Conservation (phyloP, 768 basidiomycete species). For the Boletus pseudopeckii region DNA sequence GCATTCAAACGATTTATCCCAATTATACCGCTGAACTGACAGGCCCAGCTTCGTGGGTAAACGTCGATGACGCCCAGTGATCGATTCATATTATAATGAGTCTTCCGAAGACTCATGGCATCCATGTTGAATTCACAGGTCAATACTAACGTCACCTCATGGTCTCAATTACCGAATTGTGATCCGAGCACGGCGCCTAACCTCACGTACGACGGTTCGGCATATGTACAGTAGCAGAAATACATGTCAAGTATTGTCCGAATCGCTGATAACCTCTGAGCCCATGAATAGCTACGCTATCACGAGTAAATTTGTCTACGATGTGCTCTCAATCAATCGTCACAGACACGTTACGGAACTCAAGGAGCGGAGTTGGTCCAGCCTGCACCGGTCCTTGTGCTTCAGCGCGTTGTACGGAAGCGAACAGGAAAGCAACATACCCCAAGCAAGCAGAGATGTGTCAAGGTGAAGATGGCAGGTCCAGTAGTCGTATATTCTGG, state of each 20-base stretch:
- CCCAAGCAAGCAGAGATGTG: conserved; percentile 30
- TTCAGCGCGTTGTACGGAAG: background rate
- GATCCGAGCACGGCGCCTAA: background rate
- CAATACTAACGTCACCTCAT: background rate
- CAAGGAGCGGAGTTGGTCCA: conserved; percentile 25
- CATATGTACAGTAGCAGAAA: background rate
- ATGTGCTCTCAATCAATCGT: conserved; percentile 12
- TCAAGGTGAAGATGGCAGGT: conserved; percentile 29
- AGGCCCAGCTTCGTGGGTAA: conserved; percentile 77
- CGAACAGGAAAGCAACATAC: conserved; percentile 6
- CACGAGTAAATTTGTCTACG: background rate
- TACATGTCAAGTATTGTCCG: background rate
- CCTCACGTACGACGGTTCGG: background rate
- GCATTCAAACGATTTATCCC: background rate
- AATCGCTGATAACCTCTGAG: background rate
- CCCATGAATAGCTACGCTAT: background rate
- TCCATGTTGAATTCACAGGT: background rate
- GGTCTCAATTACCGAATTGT: too few relatives aligned
- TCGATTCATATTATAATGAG: too few relatives aligned
- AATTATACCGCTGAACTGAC: conserved; percentile 37
- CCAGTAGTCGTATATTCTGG: conserved; percentile 3
- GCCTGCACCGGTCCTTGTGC: conserved; percentile 7
- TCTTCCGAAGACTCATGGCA: background rate
- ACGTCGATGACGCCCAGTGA: conserved; percentile 45
- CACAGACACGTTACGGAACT: conserved; percentile 25